phyloP scores from a whole-genome alignment of 2,329 filamentous ascomycete genomes.

The Nannizziopsis barbatae region DNA sequence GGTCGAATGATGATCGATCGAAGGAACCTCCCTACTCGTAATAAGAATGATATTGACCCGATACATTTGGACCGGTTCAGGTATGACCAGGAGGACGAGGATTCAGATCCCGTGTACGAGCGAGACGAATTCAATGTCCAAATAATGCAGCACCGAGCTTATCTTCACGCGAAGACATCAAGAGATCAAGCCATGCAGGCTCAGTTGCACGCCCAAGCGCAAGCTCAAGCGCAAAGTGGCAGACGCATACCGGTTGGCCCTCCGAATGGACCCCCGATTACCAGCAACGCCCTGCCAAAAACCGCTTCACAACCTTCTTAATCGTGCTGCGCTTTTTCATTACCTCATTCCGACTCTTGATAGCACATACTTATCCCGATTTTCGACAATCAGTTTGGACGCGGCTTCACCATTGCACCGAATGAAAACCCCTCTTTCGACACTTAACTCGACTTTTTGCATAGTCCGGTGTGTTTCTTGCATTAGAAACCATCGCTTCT shows the following conservation, averaged over 20 bases:
- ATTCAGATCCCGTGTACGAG: slow-evolving; percentile 61
- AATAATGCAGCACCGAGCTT: slow-evolving; percentile 47
- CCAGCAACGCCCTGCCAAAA: slow-evolving; percentile 17
- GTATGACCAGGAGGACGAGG: slow-evolving; percentile 67
- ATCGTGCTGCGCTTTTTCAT: no score
- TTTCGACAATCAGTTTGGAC: slow-evolving; percentile 15
- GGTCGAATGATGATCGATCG: slow-evolving; percentile 84
- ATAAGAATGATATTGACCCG: slow-evolving; percentile 37
- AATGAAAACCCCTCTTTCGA: not conserved
- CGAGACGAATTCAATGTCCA: slow-evolving; percentile 57
- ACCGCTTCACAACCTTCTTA: slow-evolving; percentile 15
- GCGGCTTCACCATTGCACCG: slow-evolving; percentile 21
- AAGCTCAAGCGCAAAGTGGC: slow-evolving; percentile 21
- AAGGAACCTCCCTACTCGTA: slow-evolving; percentile 51
- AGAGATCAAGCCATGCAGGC: slow-evolving; percentile 35
- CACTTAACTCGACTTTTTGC: not conserved
- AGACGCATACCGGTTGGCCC: slow-evolving; percentile 29
- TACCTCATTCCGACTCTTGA: no score
- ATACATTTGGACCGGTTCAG: slow-evolving; percentile 62
- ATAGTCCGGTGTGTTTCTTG: not conserved
- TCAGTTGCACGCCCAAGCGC: slow-evolving; percentile 32
- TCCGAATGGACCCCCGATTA: slow-evolving; percentile 1
- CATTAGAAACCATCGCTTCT: not conserved
- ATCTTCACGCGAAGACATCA: slow-evolving; percentile 34
- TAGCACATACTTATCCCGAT: slow-evolving; percentile 14